Evolutionary conservation across 495 filamentous ascomycete genomes (phyloP).

Genomic region (Aspergillus funiculosus): DNA sequence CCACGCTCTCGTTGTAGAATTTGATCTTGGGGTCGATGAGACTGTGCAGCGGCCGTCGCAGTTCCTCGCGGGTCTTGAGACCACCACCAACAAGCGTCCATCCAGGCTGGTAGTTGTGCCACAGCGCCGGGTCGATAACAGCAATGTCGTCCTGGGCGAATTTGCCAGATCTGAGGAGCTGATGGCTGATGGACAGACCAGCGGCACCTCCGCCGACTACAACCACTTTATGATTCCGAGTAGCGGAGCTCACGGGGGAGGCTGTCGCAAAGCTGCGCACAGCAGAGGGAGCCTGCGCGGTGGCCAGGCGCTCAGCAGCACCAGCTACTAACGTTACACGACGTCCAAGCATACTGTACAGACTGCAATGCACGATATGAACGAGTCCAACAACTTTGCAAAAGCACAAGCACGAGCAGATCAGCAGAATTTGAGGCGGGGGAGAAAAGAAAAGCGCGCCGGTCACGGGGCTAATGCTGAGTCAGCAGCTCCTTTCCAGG

Average conservation of each 20-base stretch:
- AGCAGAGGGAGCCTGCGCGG: too few relatives aligned
- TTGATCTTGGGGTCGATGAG: conserved; percentile 56
- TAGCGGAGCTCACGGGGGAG: conserved; percentile 29
- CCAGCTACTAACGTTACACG: too few relatives aligned
- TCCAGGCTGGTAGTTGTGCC: conserved; percentile 66
- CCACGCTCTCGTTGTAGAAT: conserved; percentile 51
- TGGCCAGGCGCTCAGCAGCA: conserved; percentile 17
- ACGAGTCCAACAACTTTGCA: too few relatives aligned
- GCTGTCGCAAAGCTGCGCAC: conserved; percentile 39
- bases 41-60: conserved; percentile 45
- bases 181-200: conserved; percentile 56
- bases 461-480: too few relatives aligned
- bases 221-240: conserved; percentile 54
- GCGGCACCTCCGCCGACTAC: conserved; percentile 60
- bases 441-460: too few relatives aligned
- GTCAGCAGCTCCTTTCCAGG: too few relatives aligned
- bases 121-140: conserved; percentile 57
- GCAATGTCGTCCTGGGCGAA: conserved; percentile 58
- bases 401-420: too few relatives aligned
- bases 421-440: too few relatives aligned
- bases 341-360: too few relatives aligned
- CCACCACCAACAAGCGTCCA: conserved; percentile 67
- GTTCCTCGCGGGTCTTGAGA: conserved; percentile 51
- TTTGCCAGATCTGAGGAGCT: conserved; percentile 51
- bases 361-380: too few relatives aligned